Evolutionary conservation across 306 rosid species (phyloP).

Genomic region (Trichosanthes cucumerina): DNA sequence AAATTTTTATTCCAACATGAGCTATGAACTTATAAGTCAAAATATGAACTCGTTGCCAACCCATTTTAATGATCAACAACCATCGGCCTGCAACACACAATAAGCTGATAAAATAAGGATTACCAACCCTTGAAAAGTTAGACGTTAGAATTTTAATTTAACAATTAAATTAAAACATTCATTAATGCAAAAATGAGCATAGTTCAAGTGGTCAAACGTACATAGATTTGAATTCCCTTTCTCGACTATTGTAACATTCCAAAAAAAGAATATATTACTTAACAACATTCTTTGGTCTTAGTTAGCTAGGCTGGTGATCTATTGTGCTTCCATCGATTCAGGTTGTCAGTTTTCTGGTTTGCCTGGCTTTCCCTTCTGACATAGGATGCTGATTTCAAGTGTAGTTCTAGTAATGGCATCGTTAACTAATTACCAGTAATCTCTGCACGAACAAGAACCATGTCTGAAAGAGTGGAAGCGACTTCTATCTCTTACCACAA

Average conservation of each 20-base stretch:
- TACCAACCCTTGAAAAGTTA: not conserved
- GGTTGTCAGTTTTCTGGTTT: not conserved
- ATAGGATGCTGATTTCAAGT: not conserved
- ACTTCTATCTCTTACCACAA: constrained; percentile 70
- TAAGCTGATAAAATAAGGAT: not conserved
- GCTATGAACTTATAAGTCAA: not conserved
- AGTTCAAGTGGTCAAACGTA: not conserved
- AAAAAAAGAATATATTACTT: not conserved
- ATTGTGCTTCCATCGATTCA: not conserved
- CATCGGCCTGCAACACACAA: not conserved
- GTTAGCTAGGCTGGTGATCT: not conserved
- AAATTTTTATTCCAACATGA: no score
- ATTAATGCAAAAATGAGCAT: not conserved
- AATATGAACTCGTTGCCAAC: not conserved
- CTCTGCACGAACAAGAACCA: constrained; percentile 70
- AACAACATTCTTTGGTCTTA: not conserved
- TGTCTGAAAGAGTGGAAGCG: constrained; percentile 67
- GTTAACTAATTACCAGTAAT: constrained; percentile 46
- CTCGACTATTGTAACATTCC: not conserved
- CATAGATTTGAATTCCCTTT: not conserved
- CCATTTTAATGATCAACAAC: not conserved
- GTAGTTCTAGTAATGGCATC: not conserved
- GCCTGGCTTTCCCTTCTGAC: not conserved
- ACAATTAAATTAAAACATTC: not conserved
- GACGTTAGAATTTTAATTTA: not conserved